Evolutionary conservation across 345 rosid species (phyloP).

Genomic region (Sonneratia alba): DNA sequence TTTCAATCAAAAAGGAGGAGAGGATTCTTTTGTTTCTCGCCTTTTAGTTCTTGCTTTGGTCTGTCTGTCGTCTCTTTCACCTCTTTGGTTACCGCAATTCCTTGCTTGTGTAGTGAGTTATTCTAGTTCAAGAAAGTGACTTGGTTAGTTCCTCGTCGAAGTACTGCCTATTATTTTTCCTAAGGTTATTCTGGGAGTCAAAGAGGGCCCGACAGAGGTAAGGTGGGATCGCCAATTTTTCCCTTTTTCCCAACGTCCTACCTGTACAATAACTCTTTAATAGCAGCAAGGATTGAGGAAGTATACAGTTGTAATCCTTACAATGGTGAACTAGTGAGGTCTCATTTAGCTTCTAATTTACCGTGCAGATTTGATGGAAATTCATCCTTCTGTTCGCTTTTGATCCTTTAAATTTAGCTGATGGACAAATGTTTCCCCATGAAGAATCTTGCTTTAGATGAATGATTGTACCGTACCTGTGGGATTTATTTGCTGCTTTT

Average conservation of each 20-base stretch:
- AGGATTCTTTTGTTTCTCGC: conserved; percentile 14
- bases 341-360: background rate
- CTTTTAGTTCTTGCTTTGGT: conserved; percentile 5
- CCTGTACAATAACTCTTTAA: conserved; percentile 38
- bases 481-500: background rate
- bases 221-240: conserved; percentile 19
- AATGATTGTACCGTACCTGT: background rate
- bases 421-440: background rate
- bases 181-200: conserved; percentile 18
- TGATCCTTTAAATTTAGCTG: background rate
- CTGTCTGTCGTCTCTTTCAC: conserved; percentile 10
- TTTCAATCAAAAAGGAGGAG: conserved; percentile 8
- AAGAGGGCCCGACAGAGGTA: conserved; percentile 15
- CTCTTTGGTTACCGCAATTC: conserved; percentile 6
- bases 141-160: conserved; percentile 2
- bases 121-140: conserved; percentile 1
- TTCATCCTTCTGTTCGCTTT: background rate
- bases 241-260: conserved; percentile 23
- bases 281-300: conserved; percentile 17
- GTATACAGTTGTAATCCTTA: conserved; percentile 22
- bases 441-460: background rate
- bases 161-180: conserved; percentile 11
- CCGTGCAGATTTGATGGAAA: background rate
- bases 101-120: background rate
- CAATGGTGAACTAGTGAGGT: conserved; percentile 4